Base-by-base conservation (phyloP, 768 basidiomycete genomes). In the Lactarius hengduanensis region DNA sequence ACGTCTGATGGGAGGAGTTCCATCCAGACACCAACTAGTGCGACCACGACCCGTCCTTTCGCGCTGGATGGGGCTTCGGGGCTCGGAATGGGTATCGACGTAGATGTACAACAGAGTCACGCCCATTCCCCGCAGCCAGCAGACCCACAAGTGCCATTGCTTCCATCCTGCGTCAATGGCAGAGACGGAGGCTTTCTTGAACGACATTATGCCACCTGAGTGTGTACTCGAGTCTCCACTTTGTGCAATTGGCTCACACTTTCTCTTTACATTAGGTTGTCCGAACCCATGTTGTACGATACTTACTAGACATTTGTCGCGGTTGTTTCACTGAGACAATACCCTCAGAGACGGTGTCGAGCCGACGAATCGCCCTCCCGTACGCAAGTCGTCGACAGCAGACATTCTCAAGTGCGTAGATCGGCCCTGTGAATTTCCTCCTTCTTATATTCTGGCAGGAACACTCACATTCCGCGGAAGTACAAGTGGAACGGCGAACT, bases 401-500 rank as follows among this genome's bases (percentile, higher is more conserved):
- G 74, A 20, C 70, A 62, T 58, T 36, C 75, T 62, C 56, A 70
- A 69, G 58, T 71, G 26, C 41, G 8, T 41, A 18, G 30, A n/a
- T 34, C 66, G 26, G 18, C 18, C 16, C 22, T 30, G 20, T 57
- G 11, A 40, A 20, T 50, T 47, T 32, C 6, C 43, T 26, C 28
- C 13, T 36, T 16, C 57, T 56, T 16, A 62, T 73, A 2, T 74
- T 45, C 6, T 47, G 28, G 45, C 59, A 89, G 87, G 68, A 83
- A 50, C 32, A 62, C 36, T 10, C 9, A 66, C 16, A 68, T 85
- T 47, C 78, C 78, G 26, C 85, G 84, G 72, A 83, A 83, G 61
- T 91, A 84, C 84, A 85, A 79, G 68, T 90, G 90, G 89, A 76
- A 79, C 43, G 89, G 88, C 28, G 76, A 82, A 26, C 76, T 90